A percentile compares a stretch with the other conserved stretches of the same genome.
Evolutionary conservation across 352 stramenopile genomes (phyloP).

Genomic region (Thalassiosira exigua): DNA sequence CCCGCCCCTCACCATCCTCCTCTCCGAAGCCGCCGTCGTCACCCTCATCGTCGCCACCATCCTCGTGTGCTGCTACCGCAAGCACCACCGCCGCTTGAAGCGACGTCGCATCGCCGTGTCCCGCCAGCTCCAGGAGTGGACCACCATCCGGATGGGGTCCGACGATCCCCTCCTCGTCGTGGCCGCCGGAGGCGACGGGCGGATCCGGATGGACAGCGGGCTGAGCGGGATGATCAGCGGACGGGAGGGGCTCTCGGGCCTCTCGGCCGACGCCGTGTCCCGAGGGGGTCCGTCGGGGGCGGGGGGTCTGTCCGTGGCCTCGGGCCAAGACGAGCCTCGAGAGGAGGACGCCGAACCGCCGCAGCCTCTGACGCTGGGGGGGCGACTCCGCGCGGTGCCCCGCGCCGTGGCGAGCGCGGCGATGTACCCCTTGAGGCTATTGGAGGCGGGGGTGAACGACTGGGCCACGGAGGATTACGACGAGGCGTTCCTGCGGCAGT

Average conservation of each 20-base stretch:
- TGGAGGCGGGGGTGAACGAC: conserved; percentile 17
- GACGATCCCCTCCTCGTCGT: not conserved
- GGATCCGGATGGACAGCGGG: not conserved
- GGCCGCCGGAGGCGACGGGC: not conserved
- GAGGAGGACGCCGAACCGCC: not conserved
- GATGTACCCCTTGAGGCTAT: conserved; percentile 5
- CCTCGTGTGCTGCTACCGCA: not conserved
- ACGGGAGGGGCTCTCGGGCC: not conserved
- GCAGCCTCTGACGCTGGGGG: not conserved
- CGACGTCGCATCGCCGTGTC: not conserved
- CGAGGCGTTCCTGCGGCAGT: conserved; percentile 4
- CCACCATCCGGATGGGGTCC: not conserved
- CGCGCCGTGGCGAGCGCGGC: not conserved
- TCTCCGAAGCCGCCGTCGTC: not conserved
- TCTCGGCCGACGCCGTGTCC: not conserved
- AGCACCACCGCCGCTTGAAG: not conserved
- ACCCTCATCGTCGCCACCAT: not conserved
- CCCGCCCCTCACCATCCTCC: not conserved
- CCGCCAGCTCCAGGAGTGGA: conserved; percentile 1
- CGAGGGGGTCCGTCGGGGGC: not conserved
- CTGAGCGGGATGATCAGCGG: not conserved
- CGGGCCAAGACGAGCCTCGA: not conserved
- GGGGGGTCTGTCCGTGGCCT: not conserved
- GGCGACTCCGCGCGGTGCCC: not conserved
- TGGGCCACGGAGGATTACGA: conserved; percentile 8